Evolutionary conservation across 257 asterid species (phyloP).

Genomic region (Rubia yunnanensis): DNA sequence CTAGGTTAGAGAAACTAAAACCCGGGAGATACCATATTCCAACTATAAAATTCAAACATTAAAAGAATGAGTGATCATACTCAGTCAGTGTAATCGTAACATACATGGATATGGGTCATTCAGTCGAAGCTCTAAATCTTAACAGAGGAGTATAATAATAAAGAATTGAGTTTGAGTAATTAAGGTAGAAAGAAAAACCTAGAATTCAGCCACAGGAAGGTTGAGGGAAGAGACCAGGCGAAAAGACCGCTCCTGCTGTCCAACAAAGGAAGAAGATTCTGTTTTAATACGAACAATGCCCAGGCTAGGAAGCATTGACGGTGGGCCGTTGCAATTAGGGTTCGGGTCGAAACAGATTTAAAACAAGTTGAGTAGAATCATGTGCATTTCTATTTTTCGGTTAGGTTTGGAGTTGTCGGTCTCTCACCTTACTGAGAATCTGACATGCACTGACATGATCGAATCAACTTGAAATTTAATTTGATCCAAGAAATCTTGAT

Average conservation of each 20-base stretch:
- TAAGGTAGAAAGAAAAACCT: no score
- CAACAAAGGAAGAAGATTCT: not conserved
- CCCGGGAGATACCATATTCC: not conserved
- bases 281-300: not conserved
- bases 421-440: no score
- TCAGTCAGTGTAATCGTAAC: not conserved
- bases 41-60: not conserved
- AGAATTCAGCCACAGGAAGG: not conserved
- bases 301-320: not conserved
- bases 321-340: not conserved
- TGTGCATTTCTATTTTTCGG: no score
- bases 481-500: no score
- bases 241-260: not conserved
- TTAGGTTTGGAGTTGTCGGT: no score
- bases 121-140: not conserved
- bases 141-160: not conserved
- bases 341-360: no score
- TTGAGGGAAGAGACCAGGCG: not conserved
- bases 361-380: no score
- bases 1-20: not conserved
- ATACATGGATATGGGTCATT: not conserved
- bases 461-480: no score
- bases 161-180: not conserved
- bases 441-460: no score
- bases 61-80: not conserved